Percentiles rank a stretch among this genome's conserved stretches.
phyloP scores from a whole-genome alignment of 306 rosid genomes.

The Prunus salicina region DNA sequence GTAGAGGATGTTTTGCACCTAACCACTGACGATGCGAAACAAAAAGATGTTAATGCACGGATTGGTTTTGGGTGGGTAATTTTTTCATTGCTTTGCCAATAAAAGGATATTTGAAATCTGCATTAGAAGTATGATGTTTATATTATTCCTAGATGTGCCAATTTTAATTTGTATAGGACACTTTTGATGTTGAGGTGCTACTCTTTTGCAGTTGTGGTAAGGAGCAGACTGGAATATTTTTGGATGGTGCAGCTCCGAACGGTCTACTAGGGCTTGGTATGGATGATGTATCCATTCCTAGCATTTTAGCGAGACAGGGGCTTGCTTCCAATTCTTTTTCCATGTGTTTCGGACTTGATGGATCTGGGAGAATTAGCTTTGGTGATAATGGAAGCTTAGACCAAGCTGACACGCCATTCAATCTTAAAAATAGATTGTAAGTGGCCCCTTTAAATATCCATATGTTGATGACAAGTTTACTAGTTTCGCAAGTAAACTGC shows the following conservation, averaged over 20 bases:
- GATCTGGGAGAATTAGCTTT: constrained; percentile 67
- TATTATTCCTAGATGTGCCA: not conserved
- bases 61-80: constrained; percentile 72
- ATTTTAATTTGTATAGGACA: not conserved
- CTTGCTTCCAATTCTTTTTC: constrained; percentile 72
- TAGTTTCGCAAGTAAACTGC: constrained; percentile 5
- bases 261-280: constrained; percentile 91
- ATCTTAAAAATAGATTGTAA: constrained; percentile 37
- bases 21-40: constrained; percentile 45
- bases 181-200: constrained; percentile 14
- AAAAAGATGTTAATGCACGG: constrained; percentile 30
- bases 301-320: constrained; percentile 64
- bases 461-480: not conserved
- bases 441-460: constrained; percentile 16
- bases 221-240: constrained; percentile 72
- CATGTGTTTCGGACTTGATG: constrained; percentile 79
- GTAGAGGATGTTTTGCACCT: constrained; percentile 85
- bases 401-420: constrained; percentile 76
- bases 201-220: constrained; percentile 73
- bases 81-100: constrained; percentile 9
- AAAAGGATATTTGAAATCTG: not conserved
- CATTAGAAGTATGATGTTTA: not conserved
- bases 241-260: constrained; percentile 70
- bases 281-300: constrained; percentile 64
- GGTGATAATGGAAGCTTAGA: constrained; percentile 66